Evolutionary conservation across 331 rosid species (phyloP), one percentile per base, ranked within the genome.

Genomic region (Acacia concinna): DNA sequence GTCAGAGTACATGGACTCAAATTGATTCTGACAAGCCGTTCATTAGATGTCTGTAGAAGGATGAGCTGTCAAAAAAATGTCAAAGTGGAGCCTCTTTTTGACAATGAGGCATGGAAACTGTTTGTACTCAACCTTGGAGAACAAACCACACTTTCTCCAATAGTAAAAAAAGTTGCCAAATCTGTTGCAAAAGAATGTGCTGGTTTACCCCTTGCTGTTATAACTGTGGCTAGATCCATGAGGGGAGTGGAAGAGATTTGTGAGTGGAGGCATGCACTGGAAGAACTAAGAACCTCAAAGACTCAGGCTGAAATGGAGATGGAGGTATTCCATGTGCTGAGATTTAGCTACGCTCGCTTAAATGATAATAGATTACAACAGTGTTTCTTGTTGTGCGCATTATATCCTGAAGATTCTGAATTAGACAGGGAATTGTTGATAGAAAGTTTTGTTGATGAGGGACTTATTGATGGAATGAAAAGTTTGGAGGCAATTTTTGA

Each of bases 1-100:
- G 37, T 56, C 20, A 62, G 57, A 51, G 46, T 2, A 20, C 47
- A 78, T 17, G 76, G 82, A 8, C 44, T 41, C 18, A 82, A 78
- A 60, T 41, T 82, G 75, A 27, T 82, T 52, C 21, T 82, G 35
- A 65, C 86, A 27, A 66, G 72, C 5, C 74, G 86, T 21, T 82
- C 82, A 2, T 43, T 43, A 32, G 65, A 65, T 9, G 75, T 82
- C 12, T 82, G 86, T 44, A 68, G 75, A 38, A 52, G 51, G 72
- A 73, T 73, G 79, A 3, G 12, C 20, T 78, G 82, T 57, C 28
- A 72, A 17, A 44, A 30, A 8, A 14, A 4, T 15, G 34, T 78
- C 28, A 73, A 56, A 73, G 82, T 82, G 34, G 46, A 77, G 59
- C 79, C 79, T 25, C 86, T 82, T 41, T 65, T 67, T 52, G 18